phyloP scores from a whole-genome alignment of 345 rosid genomes.

The Trapa bicornis region DNA sequence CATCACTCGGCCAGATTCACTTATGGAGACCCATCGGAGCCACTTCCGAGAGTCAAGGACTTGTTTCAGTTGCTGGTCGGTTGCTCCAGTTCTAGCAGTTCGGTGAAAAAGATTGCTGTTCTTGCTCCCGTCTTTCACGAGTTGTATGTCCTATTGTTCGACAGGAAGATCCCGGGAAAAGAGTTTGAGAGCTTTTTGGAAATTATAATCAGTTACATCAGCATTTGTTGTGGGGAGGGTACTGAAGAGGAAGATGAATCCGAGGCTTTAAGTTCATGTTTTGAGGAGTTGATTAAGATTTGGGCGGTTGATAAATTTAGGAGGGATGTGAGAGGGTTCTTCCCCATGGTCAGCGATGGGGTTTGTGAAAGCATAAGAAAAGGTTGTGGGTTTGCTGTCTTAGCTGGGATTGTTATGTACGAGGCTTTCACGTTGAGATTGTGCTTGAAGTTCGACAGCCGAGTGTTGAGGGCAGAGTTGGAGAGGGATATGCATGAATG shows the following conservation, averaged over 20 bases:
- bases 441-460: conserved; percentile 40
- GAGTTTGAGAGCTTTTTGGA: conserved; percentile 48
- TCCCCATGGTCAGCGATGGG: conserved; percentile 34
- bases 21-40: conserved; percentile 14
- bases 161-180: conserved; percentile 9
- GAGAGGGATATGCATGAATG: conserved; percentile 29
- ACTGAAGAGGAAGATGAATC: conserved; percentile 17
- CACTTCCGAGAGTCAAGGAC: conserved; percentile 20
- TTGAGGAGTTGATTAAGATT: conserved; percentile 33
- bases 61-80: conserved; percentile 52
- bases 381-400: conserved; percentile 31
- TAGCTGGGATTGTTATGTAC: conserved; percentile 62
- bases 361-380: conserved; percentile 22
- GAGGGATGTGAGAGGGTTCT: conserved; percentile 35
- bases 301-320: conserved; percentile 45
- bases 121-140: conserved; percentile 55
- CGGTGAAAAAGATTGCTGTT: conserved; percentile 30
- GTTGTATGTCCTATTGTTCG: conserved; percentile 18
- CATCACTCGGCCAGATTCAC: conserved; percentile 26
- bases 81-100: conserved; percentile 30
- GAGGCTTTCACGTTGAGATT: conserved; percentile 43
- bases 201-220: conserved; percentile 35
- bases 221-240: conserved; percentile 19
- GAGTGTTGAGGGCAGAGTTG: conserved; percentile 19
- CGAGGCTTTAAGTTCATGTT: conserved; percentile 27